These are phyloP conservation scores for Aspergillus brasiliensis DNA, from an alignment of 2,329 filamentous ascomycete genomes.

Conservation along the genomic window DNA sequence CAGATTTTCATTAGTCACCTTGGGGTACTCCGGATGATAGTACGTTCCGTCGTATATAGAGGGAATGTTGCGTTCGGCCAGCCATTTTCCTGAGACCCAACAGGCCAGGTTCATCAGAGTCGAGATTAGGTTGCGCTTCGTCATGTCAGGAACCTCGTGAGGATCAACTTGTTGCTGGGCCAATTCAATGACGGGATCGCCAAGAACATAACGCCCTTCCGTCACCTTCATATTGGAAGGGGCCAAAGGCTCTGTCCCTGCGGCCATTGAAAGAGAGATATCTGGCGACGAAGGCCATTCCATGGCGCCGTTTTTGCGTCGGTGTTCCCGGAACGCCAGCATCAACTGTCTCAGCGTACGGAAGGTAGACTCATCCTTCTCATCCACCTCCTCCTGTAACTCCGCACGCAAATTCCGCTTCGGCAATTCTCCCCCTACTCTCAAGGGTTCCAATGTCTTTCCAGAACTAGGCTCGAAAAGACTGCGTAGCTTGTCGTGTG, in stretches of 20 bases:
- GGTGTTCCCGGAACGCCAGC: slow-evolving; percentile 39
- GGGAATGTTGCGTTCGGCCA: slow-evolving; percentile 40
- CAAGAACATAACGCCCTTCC: slow-evolving; percentile 37
- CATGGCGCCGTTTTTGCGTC: slow-evolving; percentile 43
- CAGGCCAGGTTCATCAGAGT: slow-evolving; percentile 60
- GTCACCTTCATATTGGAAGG: slow-evolving; percentile 34
- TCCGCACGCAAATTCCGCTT: slow-evolving; percentile 21
- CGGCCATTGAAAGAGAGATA: slow-evolving; percentile 29
- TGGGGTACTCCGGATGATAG: slow-evolving; percentile 44
- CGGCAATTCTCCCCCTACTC: slow-evolving; percentile 34
- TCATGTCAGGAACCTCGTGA: slow-evolving; percentile 41
- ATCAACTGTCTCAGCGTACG: slow-evolving; percentile 41
- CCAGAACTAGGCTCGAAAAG: slow-evolving; percentile 37
- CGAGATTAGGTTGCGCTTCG: slow-evolving; percentile 43
- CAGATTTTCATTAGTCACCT: slow-evolving; percentile 41
- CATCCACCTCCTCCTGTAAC: slow-evolving; percentile 31
- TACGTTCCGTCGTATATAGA: slow-evolving; percentile 40
- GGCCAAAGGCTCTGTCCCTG: slow-evolving; percentile 23
- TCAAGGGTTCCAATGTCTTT: slow-evolving; percentile 22
- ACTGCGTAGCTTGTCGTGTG: slow-evolving; percentile 45
- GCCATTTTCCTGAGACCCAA: slow-evolving; percentile 38
- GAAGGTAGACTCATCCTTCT: slow-evolving; percentile 40
- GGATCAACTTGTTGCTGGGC: slow-evolving; percentile 31
- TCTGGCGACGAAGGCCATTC: slow-evolving; percentile 30
- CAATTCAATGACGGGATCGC: slow-evolving; percentile 47